Conservation (phyloP, 495 filamentous ascomycete genomes). For the Daldinia loculata region DNA sequence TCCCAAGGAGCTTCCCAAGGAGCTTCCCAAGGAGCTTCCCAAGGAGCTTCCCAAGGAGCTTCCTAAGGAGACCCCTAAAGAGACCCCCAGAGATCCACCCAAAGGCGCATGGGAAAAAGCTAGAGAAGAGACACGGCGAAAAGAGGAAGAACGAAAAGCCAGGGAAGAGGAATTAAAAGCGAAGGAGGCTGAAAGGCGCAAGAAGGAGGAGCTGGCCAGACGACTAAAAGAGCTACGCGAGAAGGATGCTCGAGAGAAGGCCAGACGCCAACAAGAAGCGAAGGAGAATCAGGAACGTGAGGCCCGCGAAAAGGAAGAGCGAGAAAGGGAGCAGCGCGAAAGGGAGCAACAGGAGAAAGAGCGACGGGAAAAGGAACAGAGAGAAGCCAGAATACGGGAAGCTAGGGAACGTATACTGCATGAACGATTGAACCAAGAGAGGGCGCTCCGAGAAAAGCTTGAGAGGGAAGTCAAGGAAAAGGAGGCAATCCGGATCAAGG, state of each 20-base stretch:
- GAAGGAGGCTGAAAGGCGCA: slow-evolving; percentile 58
- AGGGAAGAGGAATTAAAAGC: slow-evolving; percentile 67
- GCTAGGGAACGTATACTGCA: slow-evolving; percentile 49
- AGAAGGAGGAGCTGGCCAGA: slow-evolving; percentile 60
- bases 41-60: slow-evolving; percentile 13
- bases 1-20: slow-evolving; percentile 5
- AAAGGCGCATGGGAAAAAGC: slow-evolving; percentile 74
- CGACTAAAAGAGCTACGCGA: slow-evolving; percentile 64
- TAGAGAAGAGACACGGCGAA: slow-evolving; percentile 70
- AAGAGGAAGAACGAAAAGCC: slow-evolving; percentile 56
- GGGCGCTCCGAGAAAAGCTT: slow-evolving; percentile 45
- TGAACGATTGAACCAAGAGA: slow-evolving; percentile 52
- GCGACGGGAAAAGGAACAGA: slow-evolving; percentile 53
- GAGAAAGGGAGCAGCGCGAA: slow-evolving; percentile 50
- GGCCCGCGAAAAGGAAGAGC: slow-evolving; percentile 49
- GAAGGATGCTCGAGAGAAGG: slow-evolving; percentile 68
- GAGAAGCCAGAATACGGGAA: slow-evolving; percentile 47
- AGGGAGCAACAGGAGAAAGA: slow-evolving; percentile 58
- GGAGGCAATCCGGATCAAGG: slow-evolving; percentile 1
- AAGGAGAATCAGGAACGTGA: slow-evolving; percentile 48
- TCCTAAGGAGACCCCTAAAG: slow-evolving; percentile 32
- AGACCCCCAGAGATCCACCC: slow-evolving; percentile 34
- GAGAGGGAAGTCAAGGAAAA: slow-evolving; percentile 30
- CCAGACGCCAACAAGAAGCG: slow-evolving; percentile 61
- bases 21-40: slow-evolving; percentile 4